Conservation (phyloP, 176 grass and related monocot genomes). For the Coix lacrymajobi region DNA sequence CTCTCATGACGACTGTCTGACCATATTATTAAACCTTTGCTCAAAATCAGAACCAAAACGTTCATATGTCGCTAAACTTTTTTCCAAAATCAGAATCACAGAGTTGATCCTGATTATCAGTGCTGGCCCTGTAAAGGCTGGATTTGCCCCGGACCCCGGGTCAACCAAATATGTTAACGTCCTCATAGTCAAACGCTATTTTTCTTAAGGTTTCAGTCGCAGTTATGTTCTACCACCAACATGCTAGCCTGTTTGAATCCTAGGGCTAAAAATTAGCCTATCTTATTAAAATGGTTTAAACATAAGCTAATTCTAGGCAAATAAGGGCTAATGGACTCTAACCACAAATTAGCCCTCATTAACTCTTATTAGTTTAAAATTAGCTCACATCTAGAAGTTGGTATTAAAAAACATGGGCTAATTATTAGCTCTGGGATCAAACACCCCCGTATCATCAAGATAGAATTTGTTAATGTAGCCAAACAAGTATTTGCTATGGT, state of each 20-base stretch:
- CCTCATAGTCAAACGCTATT: background rate
- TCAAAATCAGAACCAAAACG: background rate
- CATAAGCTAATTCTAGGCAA: no score
- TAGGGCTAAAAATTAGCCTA: no score
- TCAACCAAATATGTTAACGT: background rate
- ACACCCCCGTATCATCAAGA: background rate
- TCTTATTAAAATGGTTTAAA: no score
- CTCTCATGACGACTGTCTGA: background rate
- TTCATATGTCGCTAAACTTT: background rate
- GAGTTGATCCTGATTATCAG: background rate
- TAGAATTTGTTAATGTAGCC: background rate
- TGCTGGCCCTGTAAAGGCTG: background rate
- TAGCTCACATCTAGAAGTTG: no score
- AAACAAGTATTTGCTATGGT: background rate
- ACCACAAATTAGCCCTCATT: no score
- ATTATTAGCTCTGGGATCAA: no score
- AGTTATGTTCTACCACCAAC: background rate
- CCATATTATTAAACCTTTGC: background rate
- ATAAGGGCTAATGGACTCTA: no score
- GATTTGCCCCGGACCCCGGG: background rate
- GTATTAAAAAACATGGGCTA: no score
- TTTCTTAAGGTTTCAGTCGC: background rate
- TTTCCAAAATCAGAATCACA: background rate
- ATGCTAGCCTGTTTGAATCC: no score
- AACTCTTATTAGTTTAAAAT: no score